Evolutionary conservation across 768 basidiomycete genomes (phyloP).

Genomic region (Pleurotus djamor): DNA sequence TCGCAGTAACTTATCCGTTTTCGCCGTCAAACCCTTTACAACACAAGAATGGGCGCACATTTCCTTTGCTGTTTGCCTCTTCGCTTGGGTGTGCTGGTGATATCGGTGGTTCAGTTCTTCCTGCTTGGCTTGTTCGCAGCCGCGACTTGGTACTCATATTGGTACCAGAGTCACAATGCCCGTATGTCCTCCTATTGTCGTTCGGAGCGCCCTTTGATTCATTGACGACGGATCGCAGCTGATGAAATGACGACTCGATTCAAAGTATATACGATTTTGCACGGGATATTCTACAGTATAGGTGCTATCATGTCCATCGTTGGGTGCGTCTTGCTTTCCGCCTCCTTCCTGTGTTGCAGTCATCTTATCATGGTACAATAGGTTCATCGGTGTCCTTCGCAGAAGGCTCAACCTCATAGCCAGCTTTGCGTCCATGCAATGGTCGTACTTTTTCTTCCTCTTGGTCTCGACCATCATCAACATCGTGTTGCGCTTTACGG

Average conservation of each 20-base stretch:
- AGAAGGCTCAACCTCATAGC: constrained; percentile 33
- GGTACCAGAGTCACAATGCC: constrained; percentile 16
- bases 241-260: constrained; percentile 19
- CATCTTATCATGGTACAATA: constrained; percentile 8
- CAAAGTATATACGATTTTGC: constrained; percentile 27
- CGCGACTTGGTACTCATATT: constrained; percentile 27
- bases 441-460: constrained; percentile 24
- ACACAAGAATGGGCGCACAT: constrained; percentile 30
- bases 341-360: constrained; percentile 1
- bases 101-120: constrained; percentile 38
- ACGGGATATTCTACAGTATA: constrained; percentile 27
- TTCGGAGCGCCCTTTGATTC: not conserved
- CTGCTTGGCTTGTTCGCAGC: constrained; percentile 27
- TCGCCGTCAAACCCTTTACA: not conserved
- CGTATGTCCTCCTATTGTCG: constrained; percentile 12
- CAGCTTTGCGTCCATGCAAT: constrained; percentile 28
- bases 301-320: constrained; percentile 29
- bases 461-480: constrained; percentile 24
- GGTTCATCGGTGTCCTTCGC: constrained; percentile 37
- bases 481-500: constrained; percentile 29
- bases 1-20: not conserved
- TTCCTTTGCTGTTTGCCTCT: constrained; percentile 42
- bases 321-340: constrained; percentile 22
- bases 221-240: constrained; percentile 13
- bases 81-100: constrained; percentile 36